A percentile compares a stretch with the other conserved stretches of the same genome.
These are phyloP conservation scores for Ganoderma lucidum DNA, from an alignment of 1,284 basidiomycete species.

Conservation along the genomic window DNA sequence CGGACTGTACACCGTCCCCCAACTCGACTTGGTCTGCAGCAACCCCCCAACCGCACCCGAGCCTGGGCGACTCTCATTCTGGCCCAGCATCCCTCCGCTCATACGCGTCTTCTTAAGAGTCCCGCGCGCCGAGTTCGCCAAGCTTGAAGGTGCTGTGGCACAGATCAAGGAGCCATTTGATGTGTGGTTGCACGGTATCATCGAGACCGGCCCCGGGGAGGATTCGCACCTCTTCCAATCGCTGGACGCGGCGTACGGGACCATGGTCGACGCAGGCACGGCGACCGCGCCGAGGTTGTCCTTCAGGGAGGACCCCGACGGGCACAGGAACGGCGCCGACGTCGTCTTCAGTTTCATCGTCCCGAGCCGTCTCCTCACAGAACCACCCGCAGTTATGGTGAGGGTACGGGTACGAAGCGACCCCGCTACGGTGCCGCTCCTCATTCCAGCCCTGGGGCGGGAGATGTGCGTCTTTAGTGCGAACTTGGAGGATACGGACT, in stretches of 20 bases:
- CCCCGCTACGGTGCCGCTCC: conserved; percentile 29
- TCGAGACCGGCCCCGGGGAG: conserved; percentile 30
- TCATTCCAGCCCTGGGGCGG: conserved; percentile 38
- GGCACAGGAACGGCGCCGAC: conserved; percentile 36
- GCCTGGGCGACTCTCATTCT: conserved; percentile 37
- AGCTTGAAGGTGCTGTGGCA: conserved; percentile 4
- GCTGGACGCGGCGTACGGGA: conserved; percentile 44
- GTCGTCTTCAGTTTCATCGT: not conserved
- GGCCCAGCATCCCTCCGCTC: conserved; percentile 41
- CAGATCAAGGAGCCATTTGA: conserved; percentile 26
- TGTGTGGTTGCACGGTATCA: conserved; percentile 41
- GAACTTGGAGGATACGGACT: not conserved
- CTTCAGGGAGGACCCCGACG: conserved; percentile 45
- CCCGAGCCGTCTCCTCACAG: conserved; percentile 34
- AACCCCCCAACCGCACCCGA: not conserved
- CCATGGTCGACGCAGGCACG: conserved; percentile 37
- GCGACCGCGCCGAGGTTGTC: conserved; percentile 32
- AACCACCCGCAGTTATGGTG: conserved; percentile 4
- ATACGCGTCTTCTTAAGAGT: conserved; percentile 38
- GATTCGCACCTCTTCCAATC: conserved; percentile 40
- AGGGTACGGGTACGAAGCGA: not conserved
- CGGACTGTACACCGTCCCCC: conserved; percentile 38
- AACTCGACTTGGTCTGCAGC: not conserved
- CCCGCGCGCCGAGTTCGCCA: conserved; percentile 11
- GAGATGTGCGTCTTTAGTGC: conserved; percentile 1